Percentiles rank a stretch among this genome's conserved stretches.
phyloP scores from a whole-genome alignment of 2,329 filamentous ascomycete species.

The Arthrinium phaeospermum region DNA sequence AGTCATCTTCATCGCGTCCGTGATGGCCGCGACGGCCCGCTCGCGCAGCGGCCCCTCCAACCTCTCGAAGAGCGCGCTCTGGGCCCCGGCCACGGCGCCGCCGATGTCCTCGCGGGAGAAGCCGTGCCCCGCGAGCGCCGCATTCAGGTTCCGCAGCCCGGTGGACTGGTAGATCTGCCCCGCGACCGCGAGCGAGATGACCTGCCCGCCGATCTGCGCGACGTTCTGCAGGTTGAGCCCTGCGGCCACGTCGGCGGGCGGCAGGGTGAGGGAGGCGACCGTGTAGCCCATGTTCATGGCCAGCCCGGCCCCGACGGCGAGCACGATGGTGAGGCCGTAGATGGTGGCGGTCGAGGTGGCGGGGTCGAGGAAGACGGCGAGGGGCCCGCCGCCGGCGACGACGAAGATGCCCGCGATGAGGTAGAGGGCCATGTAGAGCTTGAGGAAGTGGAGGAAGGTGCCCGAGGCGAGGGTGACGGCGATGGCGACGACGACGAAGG shows the following conservation, averaged over 20 bases:
- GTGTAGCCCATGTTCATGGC: conserved; percentile 42
- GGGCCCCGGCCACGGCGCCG: background rate
- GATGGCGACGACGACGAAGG: conserved; percentile 45
- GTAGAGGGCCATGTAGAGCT: conserved; percentile 28
- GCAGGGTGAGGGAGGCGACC: conserved; percentile 40
- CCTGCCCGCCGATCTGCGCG: conserved; percentile 23
- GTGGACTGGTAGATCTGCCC: conserved; percentile 21
- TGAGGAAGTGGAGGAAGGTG: conserved; percentile 37
- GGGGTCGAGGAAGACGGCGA: conserved; percentile 14
- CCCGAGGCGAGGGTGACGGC: conserved; percentile 24
- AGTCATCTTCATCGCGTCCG: background rate
- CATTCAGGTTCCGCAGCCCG: conserved; percentile 18
- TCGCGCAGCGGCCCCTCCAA: background rate
- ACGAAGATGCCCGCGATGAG: background rate
- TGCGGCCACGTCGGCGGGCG: conserved; percentile 34
- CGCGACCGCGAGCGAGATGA: conserved; percentile 9
- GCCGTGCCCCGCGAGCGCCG: background rate
- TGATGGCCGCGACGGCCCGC: background rate
- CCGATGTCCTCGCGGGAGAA: background rate
- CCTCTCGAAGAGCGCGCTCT: background rate
- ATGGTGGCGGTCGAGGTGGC: conserved; percentile 31
- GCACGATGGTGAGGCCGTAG: conserved; percentile 44
- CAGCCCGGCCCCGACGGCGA: conserved; percentile 47
- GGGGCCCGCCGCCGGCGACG: background rate
- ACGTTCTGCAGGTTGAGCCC: conserved; percentile 44